Evolutionary conservation across 2,329 filamentous ascomycete genomes (phyloP).

Genomic region (Aureobasidium melanogenum): DNA sequence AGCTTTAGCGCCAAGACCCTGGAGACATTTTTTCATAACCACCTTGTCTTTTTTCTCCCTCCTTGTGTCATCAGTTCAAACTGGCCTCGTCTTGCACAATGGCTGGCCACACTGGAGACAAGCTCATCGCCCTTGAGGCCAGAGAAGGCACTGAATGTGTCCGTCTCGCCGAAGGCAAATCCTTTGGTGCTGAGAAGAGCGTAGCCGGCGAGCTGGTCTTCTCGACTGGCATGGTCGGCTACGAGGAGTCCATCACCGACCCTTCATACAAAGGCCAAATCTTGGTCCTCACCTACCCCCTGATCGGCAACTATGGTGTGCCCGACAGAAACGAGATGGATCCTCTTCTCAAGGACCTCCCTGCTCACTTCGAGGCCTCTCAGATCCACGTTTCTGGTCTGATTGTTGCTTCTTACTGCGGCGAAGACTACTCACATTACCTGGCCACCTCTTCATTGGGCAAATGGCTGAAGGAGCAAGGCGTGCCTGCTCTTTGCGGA

Average conservation of each 20-base stretch:
- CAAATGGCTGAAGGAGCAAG: conserved; percentile 93
- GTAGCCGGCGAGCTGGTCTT: conserved; percentile 96
- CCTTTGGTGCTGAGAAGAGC: conserved; percentile 92
- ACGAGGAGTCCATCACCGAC: conserved; percentile 86
- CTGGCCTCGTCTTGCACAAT: conserved; percentile 12
- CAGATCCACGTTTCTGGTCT: conserved; percentile 92
- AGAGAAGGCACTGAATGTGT: conserved; percentile 63
- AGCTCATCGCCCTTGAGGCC: conserved; percentile 75
- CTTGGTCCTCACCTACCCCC: conserved; percentile 88
- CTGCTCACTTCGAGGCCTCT: conserved; percentile 85
- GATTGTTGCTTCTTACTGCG: conserved; percentile 82
- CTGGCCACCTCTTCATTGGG: conserved; percentile 84
- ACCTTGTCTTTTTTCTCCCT: conserved; percentile 5
- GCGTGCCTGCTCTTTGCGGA: conserved; percentile 85
- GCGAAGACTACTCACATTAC: conserved; percentile 92
- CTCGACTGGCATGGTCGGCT: conserved; percentile 98
- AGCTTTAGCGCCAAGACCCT: conserved; percentile 7
- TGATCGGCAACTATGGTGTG: conserved; percentile 96
- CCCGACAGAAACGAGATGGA: conserved; percentile 80
- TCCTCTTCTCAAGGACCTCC: conserved; percentile 73
- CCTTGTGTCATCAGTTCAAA: conserved; percentile 11
- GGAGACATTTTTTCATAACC: conserved; percentile 4
- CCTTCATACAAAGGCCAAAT: conserved; percentile 89
- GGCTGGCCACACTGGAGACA: conserved; percentile 16
- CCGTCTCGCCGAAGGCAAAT: conserved; percentile 75